phyloP scores from a whole-genome alignment of 495 filamentous ascomycete genomes.

The Podospora tetraspora region DNA sequence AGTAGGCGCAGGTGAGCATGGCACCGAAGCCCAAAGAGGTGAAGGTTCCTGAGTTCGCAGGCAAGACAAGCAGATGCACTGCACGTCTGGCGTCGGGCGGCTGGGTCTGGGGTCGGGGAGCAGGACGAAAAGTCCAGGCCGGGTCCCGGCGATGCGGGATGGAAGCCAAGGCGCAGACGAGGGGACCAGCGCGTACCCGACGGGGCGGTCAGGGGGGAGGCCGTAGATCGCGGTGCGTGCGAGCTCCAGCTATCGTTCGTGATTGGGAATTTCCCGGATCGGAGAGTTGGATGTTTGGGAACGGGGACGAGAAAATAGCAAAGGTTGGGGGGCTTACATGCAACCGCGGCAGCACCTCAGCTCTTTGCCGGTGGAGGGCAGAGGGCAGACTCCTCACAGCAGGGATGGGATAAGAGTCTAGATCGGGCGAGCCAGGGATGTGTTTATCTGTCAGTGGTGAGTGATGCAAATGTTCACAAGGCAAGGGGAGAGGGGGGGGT shows the following conservation, averaged over 20 bases:
- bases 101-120: neutral
- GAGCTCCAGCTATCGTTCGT: too few relatives aligned
- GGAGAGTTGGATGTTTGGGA: too few relatives aligned
- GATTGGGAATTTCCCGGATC: neutral
- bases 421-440: too few relatives aligned
- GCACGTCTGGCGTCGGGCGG: neutral
- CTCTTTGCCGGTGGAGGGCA: too few relatives aligned
- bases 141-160: neutral
- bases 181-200: neutral
- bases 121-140: neutral
- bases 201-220: neutral
- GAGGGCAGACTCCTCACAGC: too few relatives aligned
- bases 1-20: neutral
- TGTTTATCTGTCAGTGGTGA: neutral
- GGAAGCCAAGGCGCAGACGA: neutral
- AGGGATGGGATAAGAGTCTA: too few relatives aligned
- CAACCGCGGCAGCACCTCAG: neutral
- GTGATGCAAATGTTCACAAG: constrained; percentile 1
- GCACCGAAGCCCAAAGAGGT: neutral
- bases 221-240: neutral
- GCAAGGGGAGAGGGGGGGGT: neutral
- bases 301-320: neutral
- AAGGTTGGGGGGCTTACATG: constrained; percentile 5
- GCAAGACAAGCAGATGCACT: neutral
- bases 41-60: too few relatives aligned